Percentiles rank a stretch among this genome's conserved stretches.
These are phyloP conservation scores for Bipolaris sorokiniana DNA, from an alignment of 2,329 filamentous ascomycete genomes.

Conservation along the genomic window DNA sequence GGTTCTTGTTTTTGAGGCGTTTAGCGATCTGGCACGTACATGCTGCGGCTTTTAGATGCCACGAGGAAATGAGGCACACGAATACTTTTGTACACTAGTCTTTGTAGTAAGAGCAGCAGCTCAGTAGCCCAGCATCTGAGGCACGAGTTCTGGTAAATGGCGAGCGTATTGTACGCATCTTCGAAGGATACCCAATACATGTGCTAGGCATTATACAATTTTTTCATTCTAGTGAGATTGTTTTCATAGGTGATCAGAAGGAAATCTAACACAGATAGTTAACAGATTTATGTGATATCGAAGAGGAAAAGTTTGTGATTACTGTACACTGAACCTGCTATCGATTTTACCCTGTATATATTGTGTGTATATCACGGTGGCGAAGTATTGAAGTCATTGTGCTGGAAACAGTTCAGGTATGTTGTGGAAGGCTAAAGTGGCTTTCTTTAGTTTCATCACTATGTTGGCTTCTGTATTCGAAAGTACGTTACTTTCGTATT, in stretches of 20 bases:
- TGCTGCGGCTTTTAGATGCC: slow-evolving; percentile 1
- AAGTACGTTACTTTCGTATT: not conserved
- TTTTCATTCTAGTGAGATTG: not conserved
- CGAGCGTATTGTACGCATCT: not conserved
- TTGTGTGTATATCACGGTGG: not conserved
- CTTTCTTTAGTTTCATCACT: not conserved
- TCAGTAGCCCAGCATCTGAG: not conserved
- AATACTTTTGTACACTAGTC: slow-evolving; percentile 5
- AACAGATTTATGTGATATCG: not conserved
- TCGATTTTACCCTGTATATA: not conserved
- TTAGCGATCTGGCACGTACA: slow-evolving; percentile 1
- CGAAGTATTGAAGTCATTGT: not conserved
- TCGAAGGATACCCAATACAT: not conserved
- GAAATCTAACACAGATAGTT: not conserved
- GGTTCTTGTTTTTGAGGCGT: not conserved
- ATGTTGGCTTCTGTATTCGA: not conserved
- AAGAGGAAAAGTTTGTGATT: not conserved
- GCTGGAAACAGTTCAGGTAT: not conserved
- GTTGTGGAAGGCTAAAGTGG: not conserved
- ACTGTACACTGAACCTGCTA: too few species aligned
- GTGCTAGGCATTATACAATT: not conserved
- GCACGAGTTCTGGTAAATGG: not conserved
- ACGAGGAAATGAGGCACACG: slow-evolving; percentile 6
- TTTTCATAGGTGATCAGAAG: not conserved
- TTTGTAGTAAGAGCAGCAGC: not conserved